Evolutionary conservation across 2,329 filamentous ascomycete species (phyloP), one percentile per base, ranked within the genome.

Genomic region (Clonostachys solani): DNA sequence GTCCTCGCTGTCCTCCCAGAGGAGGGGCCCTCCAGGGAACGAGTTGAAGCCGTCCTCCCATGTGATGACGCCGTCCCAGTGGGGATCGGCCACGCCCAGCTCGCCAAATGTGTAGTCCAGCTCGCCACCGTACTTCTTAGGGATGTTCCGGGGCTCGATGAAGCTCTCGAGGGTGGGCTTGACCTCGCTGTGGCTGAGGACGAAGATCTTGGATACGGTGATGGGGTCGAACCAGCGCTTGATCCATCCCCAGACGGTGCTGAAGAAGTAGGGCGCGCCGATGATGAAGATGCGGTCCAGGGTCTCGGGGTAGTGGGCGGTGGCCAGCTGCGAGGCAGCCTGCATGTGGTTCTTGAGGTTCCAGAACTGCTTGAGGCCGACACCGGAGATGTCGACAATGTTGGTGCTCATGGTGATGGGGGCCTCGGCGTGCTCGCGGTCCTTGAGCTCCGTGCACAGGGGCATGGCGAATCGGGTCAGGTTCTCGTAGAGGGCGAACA

Each of bases 181-280:
- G 46, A 95, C 86, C 66, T 95, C 89, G 47, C 80, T 62, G 9
- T 81, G 73, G 43, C 77, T 77, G 47, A 97, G 81, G 57, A 97
- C 94, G 66, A 95, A 96, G 64, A 97, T 96, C 73, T 97, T 97
- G 59, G 89, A 94, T 4, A 91, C 89, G 34, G 92, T 96, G 52
- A 91, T 90, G 7, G 92, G 92, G 69, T 92, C 87, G 60, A 96
- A 96, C 91, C 92, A 96, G 60, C 87, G 86, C 76, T 95, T 95
- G 69, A 95, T 80, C 90, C 91, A 96, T 54, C 88, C 84, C 92
- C 92, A 92, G 50, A 96, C 89, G 4, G 90, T 96, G 44, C 87
- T 87, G 73, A 96, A 96, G 77, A 95, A 96, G 42, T 80, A 72
- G 8, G 92, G 92, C 1, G 92, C 92, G 51, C 92, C 92, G 53